phyloP scores from a whole-genome alignment of 805 yeast genomes.

The Lipomyces orientalis region DNA sequence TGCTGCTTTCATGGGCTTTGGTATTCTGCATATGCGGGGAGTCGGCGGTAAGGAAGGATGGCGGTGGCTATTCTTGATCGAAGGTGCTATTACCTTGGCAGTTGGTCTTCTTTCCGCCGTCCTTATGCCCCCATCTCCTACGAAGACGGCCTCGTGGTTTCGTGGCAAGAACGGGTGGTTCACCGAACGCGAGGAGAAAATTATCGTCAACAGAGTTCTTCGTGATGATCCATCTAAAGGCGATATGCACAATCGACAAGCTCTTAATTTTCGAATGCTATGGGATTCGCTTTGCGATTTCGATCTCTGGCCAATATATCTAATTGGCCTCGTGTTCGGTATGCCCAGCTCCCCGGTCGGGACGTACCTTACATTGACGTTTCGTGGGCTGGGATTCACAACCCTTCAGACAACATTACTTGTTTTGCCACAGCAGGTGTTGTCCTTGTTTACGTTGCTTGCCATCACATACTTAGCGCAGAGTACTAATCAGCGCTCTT shows the following conservation, averaged over 20 bases:
- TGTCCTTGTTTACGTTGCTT: constrained; percentile 42
- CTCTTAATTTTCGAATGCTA: constrained; percentile 50
- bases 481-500: constrained; percentile 9
- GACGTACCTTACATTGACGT: constrained; percentile 56
- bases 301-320: constrained; percentile 62
- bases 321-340: constrained; percentile 53
- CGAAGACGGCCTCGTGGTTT: constrained; percentile 22
- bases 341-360: constrained; percentile 49
- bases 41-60: constrained; percentile 56
- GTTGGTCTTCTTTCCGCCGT: constrained; percentile 57
- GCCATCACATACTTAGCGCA: constrained; percentile 44
- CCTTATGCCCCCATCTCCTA: constrained; percentile 57
- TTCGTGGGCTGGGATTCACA: constrained; percentile 57
- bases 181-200: constrained; percentile 60
- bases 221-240: constrained; percentile 71
- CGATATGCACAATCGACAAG: constrained; percentile 67
- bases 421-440: constrained; percentile 53
- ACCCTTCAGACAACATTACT: constrained; percentile 60
- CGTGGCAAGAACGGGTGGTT: constrained; percentile 53
- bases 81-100: constrained; percentile 58
- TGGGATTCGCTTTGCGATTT: constrained; percentile 54
- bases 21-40: constrained; percentile 58
- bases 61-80: constrained; percentile 67
- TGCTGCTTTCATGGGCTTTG: constrained; percentile 59
- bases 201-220: constrained; percentile 61